Conservation (phyloP, 139 green algal genomes). For the Chara braunii region DNA sequence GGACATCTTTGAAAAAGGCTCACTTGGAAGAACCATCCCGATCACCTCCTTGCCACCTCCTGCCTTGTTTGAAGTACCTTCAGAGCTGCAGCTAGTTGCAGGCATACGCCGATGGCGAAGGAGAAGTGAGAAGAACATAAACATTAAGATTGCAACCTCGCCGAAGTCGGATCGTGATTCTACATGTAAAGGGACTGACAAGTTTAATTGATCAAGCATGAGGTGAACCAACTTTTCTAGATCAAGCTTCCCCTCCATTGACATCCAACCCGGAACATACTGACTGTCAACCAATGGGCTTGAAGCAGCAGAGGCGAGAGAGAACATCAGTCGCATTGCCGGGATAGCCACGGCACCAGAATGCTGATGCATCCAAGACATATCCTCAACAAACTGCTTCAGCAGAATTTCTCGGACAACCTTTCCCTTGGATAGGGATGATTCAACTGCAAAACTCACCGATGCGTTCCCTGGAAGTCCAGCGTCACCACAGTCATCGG, state of each 20-base stretch:
- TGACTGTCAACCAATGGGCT: too few species aligned
- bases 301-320: too few species aligned
- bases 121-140: slow-evolving; percentile 30
- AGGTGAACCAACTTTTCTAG: slow-evolving; percentile 6
- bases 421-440: too few species aligned
- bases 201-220: slow-evolving; percentile 18
- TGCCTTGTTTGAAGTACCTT: too few species aligned
- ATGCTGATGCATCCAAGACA: slow-evolving; percentile 6
- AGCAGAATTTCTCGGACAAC: not conserved
- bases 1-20: too few species aligned
- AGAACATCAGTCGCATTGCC: slow-evolving; percentile 14
- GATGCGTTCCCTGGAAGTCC: too few species aligned
- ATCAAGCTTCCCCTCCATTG: not conserved
- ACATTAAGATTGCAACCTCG: slow-evolving; percentile 16
- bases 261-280: not conserved
- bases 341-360: slow-evolving; percentile 3
- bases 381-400: not conserved
- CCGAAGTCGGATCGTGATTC: not conserved
- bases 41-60: too few species aligned
- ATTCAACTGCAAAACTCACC: too few species aligned
- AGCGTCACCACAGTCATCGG: too few species aligned
- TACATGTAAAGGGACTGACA: not conserved
- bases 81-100: not conserved
- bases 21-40: too few species aligned
- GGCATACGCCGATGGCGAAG: slow-evolving; percentile 6